Base-by-base conservation (phyloP, 1,139 yeast genomes). In the Pichia sp. region DNA sequence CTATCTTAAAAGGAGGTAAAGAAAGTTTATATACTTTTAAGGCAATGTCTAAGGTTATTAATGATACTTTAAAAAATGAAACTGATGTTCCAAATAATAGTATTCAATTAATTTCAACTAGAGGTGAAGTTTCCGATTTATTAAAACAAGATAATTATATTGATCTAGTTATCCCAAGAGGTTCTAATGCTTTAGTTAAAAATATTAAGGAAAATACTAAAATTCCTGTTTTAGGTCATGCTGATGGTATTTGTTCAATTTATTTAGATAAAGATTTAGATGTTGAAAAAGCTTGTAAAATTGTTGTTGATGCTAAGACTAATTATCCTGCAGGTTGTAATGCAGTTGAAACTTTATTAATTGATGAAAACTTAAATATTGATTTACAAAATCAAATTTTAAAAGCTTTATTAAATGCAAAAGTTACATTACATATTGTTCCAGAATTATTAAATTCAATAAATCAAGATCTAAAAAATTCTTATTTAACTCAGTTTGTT, bases 321-420 rank as follows among this genome's bases (percentile, higher is more conserved):
- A 88, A 89, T 63, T 93, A 93, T 59, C 96, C 97, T 32, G 98
- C 98, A 13, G 99, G 96, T 7, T 93, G 99, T 64, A 93, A 93
- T 60, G 96, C 98, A 3, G 94, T 77, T 41, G 99, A 93, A 61
- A 87, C 93, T 35, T 64, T 91, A 33, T 69, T 91, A 46, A 63
- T 91, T 38, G 78, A 88, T 61, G 69, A 73, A 43, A 59, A 70
- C 15, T 63, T 84, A n/a, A 31, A 37, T 10, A 31, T 31, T 11
- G 35, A 36, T 14, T 43, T 40, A 27, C 64, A 78, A 40, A 26
- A 20, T 11, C 61, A 68, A 29, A 56, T 83, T 10, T 62, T 74
- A 26, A 57, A 68, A 30, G 68, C 76, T 6, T 70, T 87, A 38
- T 55, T 71, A 3, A 76, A 69, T 20, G 80, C 80, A n/a, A 76